Evolutionary conservation across 371 early-diverging fungal genomes (phyloP).

Genomic region (Blakeslea trispora): DNA sequence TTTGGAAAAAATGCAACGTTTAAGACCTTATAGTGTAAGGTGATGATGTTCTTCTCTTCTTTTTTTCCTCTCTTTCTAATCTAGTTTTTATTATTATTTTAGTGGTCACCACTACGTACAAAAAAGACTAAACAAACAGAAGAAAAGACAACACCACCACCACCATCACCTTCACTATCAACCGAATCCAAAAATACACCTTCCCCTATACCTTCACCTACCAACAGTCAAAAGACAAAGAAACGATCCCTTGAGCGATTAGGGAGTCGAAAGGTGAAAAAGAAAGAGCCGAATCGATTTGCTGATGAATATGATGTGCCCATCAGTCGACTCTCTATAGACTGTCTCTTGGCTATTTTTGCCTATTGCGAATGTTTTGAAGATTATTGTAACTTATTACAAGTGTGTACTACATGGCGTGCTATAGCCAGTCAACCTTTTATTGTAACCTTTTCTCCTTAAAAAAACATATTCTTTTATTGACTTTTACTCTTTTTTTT

Average conservation of each 20-base stretch:
- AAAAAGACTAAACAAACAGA: too few relatives aligned
- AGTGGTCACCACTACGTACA: too few relatives aligned
- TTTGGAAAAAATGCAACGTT: not conserved
- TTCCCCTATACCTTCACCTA: too few relatives aligned
- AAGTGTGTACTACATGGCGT: constrained; percentile 11
- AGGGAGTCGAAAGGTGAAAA: not conserved
- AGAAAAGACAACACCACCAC: too few relatives aligned
- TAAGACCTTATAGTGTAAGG: not conserved
- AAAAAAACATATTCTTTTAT: too few relatives aligned
- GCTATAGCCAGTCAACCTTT: not conserved
- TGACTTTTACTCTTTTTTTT: not conserved
- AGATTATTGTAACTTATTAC: not conserved
- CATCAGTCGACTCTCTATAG: constrained; percentile 6
- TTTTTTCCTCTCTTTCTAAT: not conserved
- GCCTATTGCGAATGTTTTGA: not conserved
- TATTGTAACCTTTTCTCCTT: constrained; percentile 2
- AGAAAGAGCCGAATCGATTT: not conserved
- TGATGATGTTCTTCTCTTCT: not conserved
- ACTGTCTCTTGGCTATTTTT: constrained; percentile 10
- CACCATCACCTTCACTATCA: too few relatives aligned
- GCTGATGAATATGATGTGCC: not conserved
- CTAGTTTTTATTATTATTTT: too few relatives aligned
- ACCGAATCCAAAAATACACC: too few relatives aligned
- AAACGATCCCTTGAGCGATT: not conserved
- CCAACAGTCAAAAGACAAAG: not conserved